phyloP scores from a whole-genome alignment of 805 yeast species.

The Kurtzmaniella cleridarum region DNA sequence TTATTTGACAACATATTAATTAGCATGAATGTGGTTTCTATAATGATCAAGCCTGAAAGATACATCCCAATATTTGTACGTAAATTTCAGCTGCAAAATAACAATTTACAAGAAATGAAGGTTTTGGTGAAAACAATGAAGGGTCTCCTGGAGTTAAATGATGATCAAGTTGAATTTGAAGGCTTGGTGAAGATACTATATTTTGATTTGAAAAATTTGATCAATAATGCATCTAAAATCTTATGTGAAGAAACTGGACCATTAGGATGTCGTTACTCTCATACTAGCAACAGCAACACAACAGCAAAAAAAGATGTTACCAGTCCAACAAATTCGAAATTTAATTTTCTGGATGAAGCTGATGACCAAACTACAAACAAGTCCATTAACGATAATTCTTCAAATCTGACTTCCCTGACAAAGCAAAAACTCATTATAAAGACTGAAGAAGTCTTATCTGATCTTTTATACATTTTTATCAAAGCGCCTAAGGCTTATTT shows the following conservation, averaged over 20 bases:
- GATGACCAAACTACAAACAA: background rate
- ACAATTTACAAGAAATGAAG: slow-evolving; percentile 19
- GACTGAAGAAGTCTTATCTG: slow-evolving; percentile 27
- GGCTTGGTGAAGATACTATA: slow-evolving; percentile 20
- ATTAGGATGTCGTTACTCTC: background rate
- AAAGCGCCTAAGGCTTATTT: slow-evolving; percentile 30
- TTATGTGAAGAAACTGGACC: slow-evolving; percentile 13
- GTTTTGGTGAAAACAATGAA: slow-evolving; percentile 24
- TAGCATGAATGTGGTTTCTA: slow-evolving; percentile 30
- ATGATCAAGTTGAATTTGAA: slow-evolving; percentile 15
- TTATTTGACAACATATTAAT: slow-evolving; percentile 19
- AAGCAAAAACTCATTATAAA: slow-evolving; percentile 4
- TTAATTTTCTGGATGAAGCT: background rate
- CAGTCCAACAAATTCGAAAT: too few relatives aligned
- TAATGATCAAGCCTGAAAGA: slow-evolving; percentile 27
- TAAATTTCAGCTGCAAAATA: slow-evolving; percentile 17
- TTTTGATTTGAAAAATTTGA: slow-evolving; percentile 19
- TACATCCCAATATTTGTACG: slow-evolving; percentile 20
- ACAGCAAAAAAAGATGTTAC: too few relatives aligned
- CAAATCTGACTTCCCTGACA: background rate
- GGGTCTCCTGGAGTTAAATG: slow-evolving; percentile 23
- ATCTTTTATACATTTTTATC: slow-evolving; percentile 26
- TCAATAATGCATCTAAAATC: slow-evolving; percentile 19
- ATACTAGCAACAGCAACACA: background rate
- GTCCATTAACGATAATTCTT: background rate